These are phyloP conservation scores for Dysphania ambrosioides DNA, from an alignment of 148 eudicot genomes.

Conservation along the genomic window DNA sequence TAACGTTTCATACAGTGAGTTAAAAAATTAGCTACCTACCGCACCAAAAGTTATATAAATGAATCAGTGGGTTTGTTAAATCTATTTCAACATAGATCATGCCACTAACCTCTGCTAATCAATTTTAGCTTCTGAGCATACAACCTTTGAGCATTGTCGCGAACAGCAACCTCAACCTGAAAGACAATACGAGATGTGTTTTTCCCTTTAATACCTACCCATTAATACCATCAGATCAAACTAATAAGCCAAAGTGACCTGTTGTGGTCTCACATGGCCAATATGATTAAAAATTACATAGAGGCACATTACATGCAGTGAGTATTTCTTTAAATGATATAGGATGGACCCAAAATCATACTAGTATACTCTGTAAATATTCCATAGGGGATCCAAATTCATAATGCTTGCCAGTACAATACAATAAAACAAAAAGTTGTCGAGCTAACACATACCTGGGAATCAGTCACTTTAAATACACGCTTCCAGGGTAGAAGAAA, in stretches of 20 bases:
- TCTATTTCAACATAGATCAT: neutral
- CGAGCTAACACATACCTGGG: conserved; percentile 47
- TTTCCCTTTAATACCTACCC: neutral
- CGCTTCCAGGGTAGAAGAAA: conserved; percentile 99
- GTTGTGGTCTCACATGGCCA: too few species aligned
- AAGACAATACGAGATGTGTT: conserved; percentile 9
- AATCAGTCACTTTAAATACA: conserved; percentile 76
- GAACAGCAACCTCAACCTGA: conserved; percentile 95
- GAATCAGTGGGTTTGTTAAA: neutral
- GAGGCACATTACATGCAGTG: neutral
- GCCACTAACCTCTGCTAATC: conserved; percentile 62
- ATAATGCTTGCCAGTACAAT: neutral
- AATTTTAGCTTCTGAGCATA: conserved; percentile 67
- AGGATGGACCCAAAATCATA: neutral
- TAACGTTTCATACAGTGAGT: too few species aligned
- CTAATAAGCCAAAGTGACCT: neutral
- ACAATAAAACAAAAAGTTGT: conserved; percentile 8
- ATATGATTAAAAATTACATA: too few species aligned
- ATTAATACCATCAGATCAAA: neutral
- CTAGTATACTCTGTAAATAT: too few species aligned
- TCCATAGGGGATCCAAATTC: neutral
- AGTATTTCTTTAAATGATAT: neutral
- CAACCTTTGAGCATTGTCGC: conserved; percentile 90
- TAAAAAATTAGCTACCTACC: too few species aligned
- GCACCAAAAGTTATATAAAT: too few species aligned